Evolutionary conservation across 257 asterid genomes (phyloP), one percentile per base, ranked within the genome.

Genomic region (Fraxinus excelsior): DNA sequence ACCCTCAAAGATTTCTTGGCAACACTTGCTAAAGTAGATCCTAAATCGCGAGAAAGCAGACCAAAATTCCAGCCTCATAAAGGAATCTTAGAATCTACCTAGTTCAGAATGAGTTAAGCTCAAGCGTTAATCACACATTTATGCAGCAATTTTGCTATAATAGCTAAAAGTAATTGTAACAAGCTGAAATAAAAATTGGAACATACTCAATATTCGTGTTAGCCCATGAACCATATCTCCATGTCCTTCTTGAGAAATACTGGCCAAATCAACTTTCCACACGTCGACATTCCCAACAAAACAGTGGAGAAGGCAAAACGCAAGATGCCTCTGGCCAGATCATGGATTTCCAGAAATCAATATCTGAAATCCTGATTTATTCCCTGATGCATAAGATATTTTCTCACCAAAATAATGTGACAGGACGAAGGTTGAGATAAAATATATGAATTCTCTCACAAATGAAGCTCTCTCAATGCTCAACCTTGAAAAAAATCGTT

Each of bases 151-250:
- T n/a, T 51, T 56, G 58, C 80, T 44, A 72, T 44, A 75, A 75
- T 51, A 19, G 49, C 64, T 72, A 76, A 19, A 84, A 78, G 5
- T 31, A 25, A 76, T 40, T 26, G 38, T 42, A 69, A 16, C 40
- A 70, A 31, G 21, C 35, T 49, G 72, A 69, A 70, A 83, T 35
- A 44, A 73, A 62, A 75, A 84, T 75, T 58, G 8, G 28, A 71
- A 81, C 98, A 80, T 96, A 96, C 99, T 88, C 87, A 96, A 80
- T 79, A 90, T 86, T 40, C 76, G 89, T 28, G 94, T 88, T 75
- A 96, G 83, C 80, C 99, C 98, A 80, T 88, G 94, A 84, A 91
- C 82, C 92, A 90, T 84, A 88, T 96, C 99, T 72, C 99, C 99
- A 74, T 80, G 97, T 64, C 98, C 99, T 90, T 93, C 97, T 80